Evolutionary conservation across 768 basidiomycete genomes (phyloP).

Genomic region (Mrakia frigida): DNA sequence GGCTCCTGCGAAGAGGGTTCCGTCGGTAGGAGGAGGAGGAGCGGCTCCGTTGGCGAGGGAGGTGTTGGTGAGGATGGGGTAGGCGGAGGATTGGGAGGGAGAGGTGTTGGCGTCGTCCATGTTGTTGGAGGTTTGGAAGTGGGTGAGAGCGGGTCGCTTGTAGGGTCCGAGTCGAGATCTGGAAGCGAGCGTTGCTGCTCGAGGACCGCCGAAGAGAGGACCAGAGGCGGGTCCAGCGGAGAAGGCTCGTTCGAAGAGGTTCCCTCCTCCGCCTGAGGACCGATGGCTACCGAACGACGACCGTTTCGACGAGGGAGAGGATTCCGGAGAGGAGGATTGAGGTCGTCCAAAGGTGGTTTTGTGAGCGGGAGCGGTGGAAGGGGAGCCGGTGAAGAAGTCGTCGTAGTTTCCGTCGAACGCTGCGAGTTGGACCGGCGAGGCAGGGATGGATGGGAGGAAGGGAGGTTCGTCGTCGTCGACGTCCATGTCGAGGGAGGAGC

Average conservation of each 20-base stretch:
- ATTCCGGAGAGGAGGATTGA: slow-evolving; percentile 6
- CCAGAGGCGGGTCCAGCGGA: slow-evolving; percentile 5
- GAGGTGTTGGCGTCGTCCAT: not conserved
- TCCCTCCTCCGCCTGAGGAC: not conserved
- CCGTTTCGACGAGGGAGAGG: slow-evolving; percentile 13
- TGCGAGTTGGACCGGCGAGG: not conserved
- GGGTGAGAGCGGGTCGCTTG: slow-evolving; percentile 7
- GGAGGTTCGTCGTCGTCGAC: slow-evolving; percentile 10
- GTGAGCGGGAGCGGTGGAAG: slow-evolving; percentile 18
- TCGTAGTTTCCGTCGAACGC: not conserved
- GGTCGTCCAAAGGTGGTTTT: slow-evolving; percentile 17
- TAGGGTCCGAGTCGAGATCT: slow-evolving; percentile 12
- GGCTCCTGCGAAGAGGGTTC: not conserved
- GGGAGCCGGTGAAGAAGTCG: slow-evolving; percentile 15
- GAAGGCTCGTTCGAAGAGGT: slow-evolving; percentile 20
- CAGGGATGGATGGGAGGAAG: slow-evolving; percentile 10
- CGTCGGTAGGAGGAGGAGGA: not conserved
- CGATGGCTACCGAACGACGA: not conserved
- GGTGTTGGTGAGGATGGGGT: slow-evolving; percentile 6
- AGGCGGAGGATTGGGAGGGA: not conserved
- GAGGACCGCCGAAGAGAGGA: slow-evolving; percentile 7
- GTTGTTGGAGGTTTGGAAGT: not conserved
- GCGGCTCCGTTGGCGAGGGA: not conserved
- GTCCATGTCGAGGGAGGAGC: slow-evolving; percentile 17
- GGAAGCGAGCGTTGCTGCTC: slow-evolving; percentile 10